Conservation (phyloP, 208 protist species). For the Angomonas ambiguus region DNA sequence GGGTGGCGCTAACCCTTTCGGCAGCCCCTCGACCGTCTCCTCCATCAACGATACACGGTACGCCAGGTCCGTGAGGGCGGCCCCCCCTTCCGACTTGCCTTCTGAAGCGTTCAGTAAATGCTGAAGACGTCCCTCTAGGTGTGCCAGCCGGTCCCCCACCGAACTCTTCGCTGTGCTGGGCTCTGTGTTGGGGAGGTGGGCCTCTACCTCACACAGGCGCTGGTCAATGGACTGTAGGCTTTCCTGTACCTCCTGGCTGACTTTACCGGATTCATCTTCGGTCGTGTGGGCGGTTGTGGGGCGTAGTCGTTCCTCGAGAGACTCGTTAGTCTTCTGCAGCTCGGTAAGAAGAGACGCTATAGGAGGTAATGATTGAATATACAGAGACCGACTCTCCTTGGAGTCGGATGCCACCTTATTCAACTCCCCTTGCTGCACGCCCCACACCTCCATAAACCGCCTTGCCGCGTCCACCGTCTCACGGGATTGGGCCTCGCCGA, state of each 20-base stretch:
- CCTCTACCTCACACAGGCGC: slow-evolving; percentile 30
- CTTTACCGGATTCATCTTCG: neutral
- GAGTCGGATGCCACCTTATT: slow-evolving; percentile 36
- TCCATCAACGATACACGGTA: slow-evolving; percentile 45
- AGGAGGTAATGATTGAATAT: slow-evolving; percentile 55
- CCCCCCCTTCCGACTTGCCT: slow-evolving; percentile 5
- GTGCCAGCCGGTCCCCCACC: slow-evolving; percentile 32
- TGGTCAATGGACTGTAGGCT: slow-evolving; percentile 27
- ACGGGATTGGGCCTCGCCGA: slow-evolving; percentile 3
- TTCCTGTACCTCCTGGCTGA: slow-evolving; percentile 4
- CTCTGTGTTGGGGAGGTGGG: slow-evolving; percentile 15
- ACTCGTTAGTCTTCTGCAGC: slow-evolving; percentile 53
- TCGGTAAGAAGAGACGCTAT: slow-evolving; percentile 63
- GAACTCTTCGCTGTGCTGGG: neutral
- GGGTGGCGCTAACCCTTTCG: neutral
- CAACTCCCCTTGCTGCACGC: slow-evolving; percentile 25
- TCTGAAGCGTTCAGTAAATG: slow-evolving; percentile 28
- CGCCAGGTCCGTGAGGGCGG: slow-evolving; percentile 38
- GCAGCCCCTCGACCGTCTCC: slow-evolving; percentile 33
- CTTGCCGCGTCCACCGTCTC: slow-evolving; percentile 5
- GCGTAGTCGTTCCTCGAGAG: slow-evolving; percentile 52
- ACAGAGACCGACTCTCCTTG: slow-evolving; percentile 50
- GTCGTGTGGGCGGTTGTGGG: slow-evolving; percentile 21
- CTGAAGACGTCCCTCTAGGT: slow-evolving; percentile 45
- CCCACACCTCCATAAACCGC: slow-evolving; percentile 66